A percentile compares a stretch with the other conserved stretches of the same genome.
These are phyloP conservation scores for Lasiosphaeria hispida DNA, from an alignment of 495 filamentous ascomycete species.

Conservation along the genomic window DNA sequence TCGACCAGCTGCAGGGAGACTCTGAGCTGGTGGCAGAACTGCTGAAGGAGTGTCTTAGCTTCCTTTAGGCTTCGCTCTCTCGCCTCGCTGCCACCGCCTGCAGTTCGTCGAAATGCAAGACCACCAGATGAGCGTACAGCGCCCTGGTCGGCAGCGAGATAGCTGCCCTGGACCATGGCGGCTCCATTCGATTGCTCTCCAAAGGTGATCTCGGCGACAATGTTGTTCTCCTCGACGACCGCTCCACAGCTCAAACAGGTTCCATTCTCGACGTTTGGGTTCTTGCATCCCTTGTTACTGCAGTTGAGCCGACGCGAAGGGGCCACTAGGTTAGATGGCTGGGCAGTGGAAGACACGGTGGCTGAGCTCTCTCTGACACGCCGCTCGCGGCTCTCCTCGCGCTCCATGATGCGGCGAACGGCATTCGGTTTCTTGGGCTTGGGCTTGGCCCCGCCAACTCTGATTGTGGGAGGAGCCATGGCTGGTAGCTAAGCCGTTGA, in stretches of 20 bases:
- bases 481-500: background rate
- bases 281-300: constrained; percentile 24
- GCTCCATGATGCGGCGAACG: constrained; percentile 32
- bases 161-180: constrained; percentile 86
- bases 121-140: constrained; percentile 44
- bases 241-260: constrained; percentile 83
- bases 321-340: background rate
- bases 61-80: constrained; percentile 71
- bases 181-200: constrained; percentile 80
- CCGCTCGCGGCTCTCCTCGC: constrained; percentile 25
- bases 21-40: constrained; percentile 46
- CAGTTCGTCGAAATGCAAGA: constrained; percentile 35
- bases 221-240: constrained; percentile 75
- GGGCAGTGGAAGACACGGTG: constrained; percentile 11
- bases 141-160: constrained; percentile 76
- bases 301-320: constrained; percentile 2
- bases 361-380: constrained; percentile 26
- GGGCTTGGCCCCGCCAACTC: constrained; percentile 9
- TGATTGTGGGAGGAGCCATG: constrained; percentile 15
- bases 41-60: constrained; percentile 44
- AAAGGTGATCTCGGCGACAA: constrained; percentile 87
- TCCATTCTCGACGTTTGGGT: constrained; percentile 47
- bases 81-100: constrained; percentile 45
- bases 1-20: constrained; percentile 60
- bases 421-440: constrained; percentile 25